These are phyloP conservation scores for Fusarium haematococcum DNA, from an alignment of 2,329 filamentous ascomycete species.

Conservation along the genomic window DNA sequence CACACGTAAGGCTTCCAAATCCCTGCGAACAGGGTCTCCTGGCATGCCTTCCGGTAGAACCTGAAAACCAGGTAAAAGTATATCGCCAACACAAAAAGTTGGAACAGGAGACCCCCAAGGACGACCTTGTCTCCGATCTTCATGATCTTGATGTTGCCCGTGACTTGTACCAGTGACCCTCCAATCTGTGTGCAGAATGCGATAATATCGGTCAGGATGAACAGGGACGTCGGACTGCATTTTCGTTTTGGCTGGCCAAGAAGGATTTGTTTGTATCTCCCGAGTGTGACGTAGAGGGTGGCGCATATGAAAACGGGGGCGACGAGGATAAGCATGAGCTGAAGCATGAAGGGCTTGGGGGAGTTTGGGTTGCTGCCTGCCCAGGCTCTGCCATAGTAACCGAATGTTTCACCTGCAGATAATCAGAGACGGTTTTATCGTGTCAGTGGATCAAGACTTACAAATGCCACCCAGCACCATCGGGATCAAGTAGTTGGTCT, in stretches of 20 bases:
- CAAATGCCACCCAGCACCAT: neutral
- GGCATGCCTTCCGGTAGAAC: neutral
- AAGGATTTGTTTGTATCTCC: neutral
- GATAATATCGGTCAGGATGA: neutral
- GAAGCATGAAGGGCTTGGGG: constrained; percentile 22
- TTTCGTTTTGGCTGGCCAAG: neutral
- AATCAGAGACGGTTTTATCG: neutral
- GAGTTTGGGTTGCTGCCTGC: constrained; percentile 11
- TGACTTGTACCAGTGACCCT: neutral
- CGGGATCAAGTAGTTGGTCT: neutral
- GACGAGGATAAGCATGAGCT: constrained; percentile 31
- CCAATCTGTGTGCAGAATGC: neutral
- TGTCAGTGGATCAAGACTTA: neutral
- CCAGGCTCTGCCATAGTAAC: constrained; percentile 22
- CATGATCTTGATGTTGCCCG: neutral
- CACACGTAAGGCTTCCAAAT: constrained; percentile 6
- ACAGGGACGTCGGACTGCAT: neutral
- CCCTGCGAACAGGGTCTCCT: neutral
- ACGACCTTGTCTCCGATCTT: neutral
- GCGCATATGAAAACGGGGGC: constrained; percentile 19
- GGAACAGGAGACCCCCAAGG: neutral
- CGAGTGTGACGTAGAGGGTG: constrained; percentile 18
- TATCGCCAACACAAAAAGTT: neutral
- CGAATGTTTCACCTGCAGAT: constrained; percentile 16
- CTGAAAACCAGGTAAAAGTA: neutral